These are phyloP conservation scores for Aaosphaeria arxii DNA, from an alignment of 2,329 filamentous ascomycete genomes.

Conservation along the genomic window DNA sequence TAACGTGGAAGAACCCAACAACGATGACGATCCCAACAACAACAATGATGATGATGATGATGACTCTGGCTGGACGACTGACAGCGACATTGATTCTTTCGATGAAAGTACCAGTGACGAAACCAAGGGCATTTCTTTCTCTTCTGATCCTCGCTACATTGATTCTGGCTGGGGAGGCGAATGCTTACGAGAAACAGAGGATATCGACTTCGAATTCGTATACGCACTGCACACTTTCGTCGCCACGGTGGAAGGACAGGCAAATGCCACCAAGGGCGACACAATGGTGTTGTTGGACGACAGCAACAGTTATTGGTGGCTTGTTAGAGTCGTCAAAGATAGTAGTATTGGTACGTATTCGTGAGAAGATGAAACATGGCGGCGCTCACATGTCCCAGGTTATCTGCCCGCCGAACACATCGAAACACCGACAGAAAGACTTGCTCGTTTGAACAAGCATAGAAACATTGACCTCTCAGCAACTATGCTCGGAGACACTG, in stretches of 20 bases:
- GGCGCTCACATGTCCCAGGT: slow-evolving; percentile 51
- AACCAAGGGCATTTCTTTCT: slow-evolving; percentile 56
- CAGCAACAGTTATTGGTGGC: slow-evolving; percentile 99
- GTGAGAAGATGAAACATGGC: no score
- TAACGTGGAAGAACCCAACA: not conserved
- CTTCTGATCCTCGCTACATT: slow-evolving; percentile 61
- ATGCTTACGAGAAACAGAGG: slow-evolving; percentile 92
- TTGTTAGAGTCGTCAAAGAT: slow-evolving; percentile 95
- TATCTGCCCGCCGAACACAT: slow-evolving; percentile 98
- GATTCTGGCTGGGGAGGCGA: slow-evolving; percentile 72
- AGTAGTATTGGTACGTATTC: slow-evolving; percentile 73
- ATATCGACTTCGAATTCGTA: slow-evolving; percentile 99
- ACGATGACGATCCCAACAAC: not conserved
- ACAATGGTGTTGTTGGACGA: slow-evolving; percentile 98
- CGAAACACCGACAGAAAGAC: slow-evolving; percentile 90
- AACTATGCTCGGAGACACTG: slow-evolving; percentile 68
- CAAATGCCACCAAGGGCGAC: slow-evolving; percentile 96
- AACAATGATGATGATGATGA: slow-evolving; percentile 4
- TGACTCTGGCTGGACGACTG: slow-evolving; percentile 30
- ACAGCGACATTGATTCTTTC: slow-evolving; percentile 38
- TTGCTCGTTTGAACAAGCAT: slow-evolving; percentile 95
- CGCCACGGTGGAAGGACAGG: slow-evolving; percentile 95
- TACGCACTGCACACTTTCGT: slow-evolving; percentile 98
- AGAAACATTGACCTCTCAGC: slow-evolving; percentile 86
- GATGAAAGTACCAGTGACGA: slow-evolving; percentile 53